These are phyloP conservation scores for Chaetoscypha palmicola DNA, from an alignment of 2,329 filamentous ascomycete genomes.

Conservation along the genomic window DNA sequence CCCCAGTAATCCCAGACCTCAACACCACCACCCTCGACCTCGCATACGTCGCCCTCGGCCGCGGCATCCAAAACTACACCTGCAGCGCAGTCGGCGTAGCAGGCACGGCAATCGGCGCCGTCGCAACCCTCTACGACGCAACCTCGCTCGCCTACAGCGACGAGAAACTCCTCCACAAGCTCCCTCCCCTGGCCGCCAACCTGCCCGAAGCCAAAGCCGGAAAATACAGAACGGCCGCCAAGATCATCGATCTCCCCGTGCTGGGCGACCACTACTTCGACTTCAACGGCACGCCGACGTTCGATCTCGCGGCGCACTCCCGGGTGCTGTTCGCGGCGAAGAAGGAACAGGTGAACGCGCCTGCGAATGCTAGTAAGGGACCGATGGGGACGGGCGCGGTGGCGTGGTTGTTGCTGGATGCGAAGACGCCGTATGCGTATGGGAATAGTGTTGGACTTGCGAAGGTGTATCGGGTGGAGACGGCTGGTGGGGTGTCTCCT, in stretches of 20 bases:
- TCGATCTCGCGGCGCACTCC: conserved; percentile 19
- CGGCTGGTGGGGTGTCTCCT: conserved; percentile 23
- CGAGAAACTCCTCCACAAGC: conserved; percentile 9
- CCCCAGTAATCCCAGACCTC: conserved; percentile 21
- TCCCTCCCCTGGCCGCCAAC: conserved; percentile 22
- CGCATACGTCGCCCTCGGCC: conserved; percentile 27
- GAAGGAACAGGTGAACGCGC: conserved; percentile 20
- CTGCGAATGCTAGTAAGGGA: conserved; percentile 18
- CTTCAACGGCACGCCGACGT: conserved; percentile 22
- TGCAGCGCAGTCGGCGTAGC: conserved; percentile 19
- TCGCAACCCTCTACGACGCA: conserved; percentile 29
- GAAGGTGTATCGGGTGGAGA: conserved; percentile 27
- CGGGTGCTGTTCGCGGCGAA: conserved; percentile 23
- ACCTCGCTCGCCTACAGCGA: conserved; percentile 21
- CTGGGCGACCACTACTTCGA: conserved; percentile 30
- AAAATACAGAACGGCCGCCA: conserved; percentile 1
- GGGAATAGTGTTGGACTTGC: conserved; percentile 15
- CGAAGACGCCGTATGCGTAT: conserved; percentile 16
- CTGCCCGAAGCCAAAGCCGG: conserved; percentile 3
- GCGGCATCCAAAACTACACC: conserved; percentile 31
- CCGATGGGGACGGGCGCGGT: conserved; percentile 25
- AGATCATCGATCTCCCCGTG: conserved; percentile 3
- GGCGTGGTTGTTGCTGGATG: conserved; percentile 26
- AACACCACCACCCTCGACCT: conserved; percentile 23
- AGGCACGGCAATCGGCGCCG: conserved; percentile 23